These are phyloP conservation scores for Myotisia sp. DNA, from an alignment of 2,329 filamentous ascomycete species.

Conservation along the genomic window DNA sequence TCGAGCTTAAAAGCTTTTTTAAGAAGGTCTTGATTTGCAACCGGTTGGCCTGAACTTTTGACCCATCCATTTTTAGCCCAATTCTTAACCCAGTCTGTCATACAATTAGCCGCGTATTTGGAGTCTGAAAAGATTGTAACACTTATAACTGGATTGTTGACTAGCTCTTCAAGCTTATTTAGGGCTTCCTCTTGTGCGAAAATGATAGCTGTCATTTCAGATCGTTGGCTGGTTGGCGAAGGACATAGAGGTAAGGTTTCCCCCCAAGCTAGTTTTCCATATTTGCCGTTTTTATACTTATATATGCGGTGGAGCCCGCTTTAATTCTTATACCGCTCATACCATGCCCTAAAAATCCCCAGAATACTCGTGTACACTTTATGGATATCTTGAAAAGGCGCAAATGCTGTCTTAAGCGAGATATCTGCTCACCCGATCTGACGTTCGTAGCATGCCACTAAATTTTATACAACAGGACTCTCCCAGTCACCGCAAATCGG, in stretches of 20 bases:
- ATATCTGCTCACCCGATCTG: too few relatives aligned
- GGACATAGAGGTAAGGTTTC: too few relatives aligned
- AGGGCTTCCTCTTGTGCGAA: slow-evolving; percentile 37
- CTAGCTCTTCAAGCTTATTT: slow-evolving; percentile 13
- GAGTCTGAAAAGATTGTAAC: slow-evolving; percentile 27
- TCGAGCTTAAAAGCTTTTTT: slow-evolving; percentile 17
- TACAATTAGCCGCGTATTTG: slow-evolving; percentile 22
- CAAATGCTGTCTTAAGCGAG: too few relatives aligned
- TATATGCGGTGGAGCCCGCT: too few relatives aligned
- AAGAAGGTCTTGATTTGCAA: slow-evolving; percentile 27
- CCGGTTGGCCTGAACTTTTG: slow-evolving; percentile 17
- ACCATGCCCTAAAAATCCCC: too few relatives aligned
- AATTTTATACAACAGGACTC: neutral
- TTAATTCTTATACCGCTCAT: too few relatives aligned
- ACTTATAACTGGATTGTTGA: slow-evolving; percentile 10
- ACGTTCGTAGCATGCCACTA: neutral
- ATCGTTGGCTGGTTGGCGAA: slow-evolving; percentile 22
- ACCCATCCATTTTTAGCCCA: slow-evolving; percentile 24
- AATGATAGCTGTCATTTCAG: slow-evolving; percentile 29
- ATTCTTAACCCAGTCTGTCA: slow-evolving; percentile 21
- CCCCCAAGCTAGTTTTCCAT: too few relatives aligned
- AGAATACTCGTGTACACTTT: too few relatives aligned
- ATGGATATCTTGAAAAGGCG: too few relatives aligned
- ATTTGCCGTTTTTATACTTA: too few relatives aligned
- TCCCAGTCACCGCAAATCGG: slow-evolving; percentile 27